Evolutionary conservation across 2,329 filamentous ascomycete species (phyloP).

Genomic region (Westerdykella ornata): DNA sequence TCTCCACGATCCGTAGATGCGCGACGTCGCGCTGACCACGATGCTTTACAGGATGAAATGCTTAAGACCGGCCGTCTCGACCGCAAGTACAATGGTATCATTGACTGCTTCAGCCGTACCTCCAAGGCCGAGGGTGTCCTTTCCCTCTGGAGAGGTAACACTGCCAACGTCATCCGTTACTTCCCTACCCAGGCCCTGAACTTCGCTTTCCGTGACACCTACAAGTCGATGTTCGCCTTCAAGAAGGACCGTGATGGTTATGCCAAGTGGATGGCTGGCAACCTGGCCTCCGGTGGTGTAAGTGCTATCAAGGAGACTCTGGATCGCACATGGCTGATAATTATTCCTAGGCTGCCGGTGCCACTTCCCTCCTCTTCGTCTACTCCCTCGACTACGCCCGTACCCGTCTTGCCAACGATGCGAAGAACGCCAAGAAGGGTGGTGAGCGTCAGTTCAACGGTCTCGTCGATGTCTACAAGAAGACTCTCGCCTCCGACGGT

Average conservation of each 20-base stretch:
- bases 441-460: constrained; percentile 99
- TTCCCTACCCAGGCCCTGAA: constrained; percentile 99
- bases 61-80: constrained; percentile 96
- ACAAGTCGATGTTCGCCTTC: constrained; percentile 99
- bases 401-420: constrained; percentile 99
- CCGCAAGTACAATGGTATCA: constrained; percentile 91
- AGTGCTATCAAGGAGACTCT: constrained; percentile 36
- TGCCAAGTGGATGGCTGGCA: constrained; percentile 97
- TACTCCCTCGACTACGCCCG: constrained; percentile 99
- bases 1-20: constrained; percentile 1
- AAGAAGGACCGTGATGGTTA: constrained; percentile 99
- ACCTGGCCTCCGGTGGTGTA: constrained; percentile 99
- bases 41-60: constrained; percentile 84
- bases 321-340: background rate
- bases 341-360: constrained; percentile 72
- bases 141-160: constrained; percentile 99
- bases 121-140: constrained; percentile 84
- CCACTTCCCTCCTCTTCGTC: constrained; percentile 99
- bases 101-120: constrained; percentile 93
- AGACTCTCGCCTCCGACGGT: constrained; percentile 98
- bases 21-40: constrained; percentile 14
- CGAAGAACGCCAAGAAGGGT: constrained; percentile 94
- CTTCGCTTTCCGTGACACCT: constrained; percentile 99
- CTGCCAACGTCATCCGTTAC: constrained; percentile 99
- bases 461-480: constrained; percentile 98